A percentile compares a stretch with the other conserved stretches of the same genome.
Conservation (phyloP, 495 filamentous ascomycete genomes). For the Penicillium egyptiacum region DNA sequence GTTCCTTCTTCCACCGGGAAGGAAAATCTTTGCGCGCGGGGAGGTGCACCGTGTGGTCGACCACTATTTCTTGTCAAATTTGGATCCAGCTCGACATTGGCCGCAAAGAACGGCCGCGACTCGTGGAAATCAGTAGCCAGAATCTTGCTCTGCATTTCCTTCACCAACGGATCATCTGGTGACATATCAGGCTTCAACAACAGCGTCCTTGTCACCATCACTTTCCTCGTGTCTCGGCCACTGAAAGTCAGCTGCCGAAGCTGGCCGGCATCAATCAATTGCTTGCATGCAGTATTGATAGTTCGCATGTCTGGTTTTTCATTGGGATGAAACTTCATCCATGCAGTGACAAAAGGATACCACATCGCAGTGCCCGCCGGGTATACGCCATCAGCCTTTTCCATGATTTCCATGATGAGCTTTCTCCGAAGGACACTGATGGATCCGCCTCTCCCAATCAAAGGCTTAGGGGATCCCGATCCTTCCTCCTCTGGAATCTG, state of each 20-base stretch:
- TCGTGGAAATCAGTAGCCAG: slow-evolving; percentile 31
- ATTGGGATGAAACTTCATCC: slow-evolving; percentile 52
- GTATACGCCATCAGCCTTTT: slow-evolving; percentile 69
- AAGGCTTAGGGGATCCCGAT: not conserved
- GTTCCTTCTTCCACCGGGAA: slow-evolving; percentile 36
- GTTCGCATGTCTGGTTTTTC: slow-evolving; percentile 53
- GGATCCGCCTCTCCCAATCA: slow-evolving; percentile 42
- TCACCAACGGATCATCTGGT: slow-evolving; percentile 52
- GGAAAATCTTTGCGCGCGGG: slow-evolving; percentile 1
- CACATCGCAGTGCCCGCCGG: slow-evolving; percentile 72
- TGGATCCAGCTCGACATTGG: slow-evolving; percentile 34
- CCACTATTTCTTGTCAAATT: slow-evolving; percentile 27
- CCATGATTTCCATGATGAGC: slow-evolving; percentile 68
- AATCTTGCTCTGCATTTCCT: slow-evolving; percentile 53
- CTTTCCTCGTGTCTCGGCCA: slow-evolving; percentile 54
- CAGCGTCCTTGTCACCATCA: slow-evolving; percentile 56
- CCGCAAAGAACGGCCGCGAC: slow-evolving; percentile 33
- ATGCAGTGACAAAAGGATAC: slow-evolving; percentile 63
- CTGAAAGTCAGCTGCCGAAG: slow-evolving; percentile 62
- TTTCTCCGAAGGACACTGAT: slow-evolving; percentile 52
- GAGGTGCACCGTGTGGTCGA: slow-evolving; percentile 2
- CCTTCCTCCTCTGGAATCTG: not conserved
- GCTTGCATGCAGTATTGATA: slow-evolving; percentile 56
- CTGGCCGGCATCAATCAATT: slow-evolving; percentile 57
- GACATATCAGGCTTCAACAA: slow-evolving; percentile 49